phyloP scores from a whole-genome alignment of 257 asterid species.

The Solanum microdontum region DNA sequence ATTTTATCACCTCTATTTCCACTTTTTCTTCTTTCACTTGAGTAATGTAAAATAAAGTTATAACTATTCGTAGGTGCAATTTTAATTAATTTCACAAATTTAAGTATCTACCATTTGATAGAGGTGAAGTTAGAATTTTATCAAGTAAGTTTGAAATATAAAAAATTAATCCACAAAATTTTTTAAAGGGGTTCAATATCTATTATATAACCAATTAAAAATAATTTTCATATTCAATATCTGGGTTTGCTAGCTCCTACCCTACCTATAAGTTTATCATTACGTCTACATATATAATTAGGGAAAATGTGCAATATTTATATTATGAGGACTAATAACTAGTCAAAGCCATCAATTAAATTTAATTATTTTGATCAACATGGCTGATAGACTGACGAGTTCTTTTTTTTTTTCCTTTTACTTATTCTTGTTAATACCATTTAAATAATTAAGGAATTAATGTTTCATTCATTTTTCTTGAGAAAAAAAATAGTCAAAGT shows the following conservation, averaged over 20 bases:
- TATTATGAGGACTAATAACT: neutral
- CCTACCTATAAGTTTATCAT: neutral
- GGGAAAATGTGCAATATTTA: neutral
- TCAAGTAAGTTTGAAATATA: no score
- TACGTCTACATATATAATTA: neutral
- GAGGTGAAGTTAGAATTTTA: no score
- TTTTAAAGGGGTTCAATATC: fast-evolving
- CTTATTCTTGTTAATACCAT: neutral
- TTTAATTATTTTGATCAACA: neutral
- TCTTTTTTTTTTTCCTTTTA: neutral
- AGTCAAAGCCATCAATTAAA: neutral
- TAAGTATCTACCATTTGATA: neutral
- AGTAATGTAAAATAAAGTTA: neutral
- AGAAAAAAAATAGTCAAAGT: neutral
- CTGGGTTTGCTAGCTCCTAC: neutral
- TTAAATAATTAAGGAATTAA: neutral
- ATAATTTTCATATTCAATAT: no score
- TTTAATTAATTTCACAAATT: no score
- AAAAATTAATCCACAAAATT: fast-evolving
- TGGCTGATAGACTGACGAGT: neutral
- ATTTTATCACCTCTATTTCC: neutral
- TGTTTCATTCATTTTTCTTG: neutral
- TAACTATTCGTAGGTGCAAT: neutral
- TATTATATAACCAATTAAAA: no score
- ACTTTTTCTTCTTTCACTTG: neutral